A percentile compares a stretch with the other conserved stretches of the same genome.
Evolutionary conservation across 108 stramenopile genomes (phyloP).

Genomic region (Cyclotella distinguenda): DNA sequence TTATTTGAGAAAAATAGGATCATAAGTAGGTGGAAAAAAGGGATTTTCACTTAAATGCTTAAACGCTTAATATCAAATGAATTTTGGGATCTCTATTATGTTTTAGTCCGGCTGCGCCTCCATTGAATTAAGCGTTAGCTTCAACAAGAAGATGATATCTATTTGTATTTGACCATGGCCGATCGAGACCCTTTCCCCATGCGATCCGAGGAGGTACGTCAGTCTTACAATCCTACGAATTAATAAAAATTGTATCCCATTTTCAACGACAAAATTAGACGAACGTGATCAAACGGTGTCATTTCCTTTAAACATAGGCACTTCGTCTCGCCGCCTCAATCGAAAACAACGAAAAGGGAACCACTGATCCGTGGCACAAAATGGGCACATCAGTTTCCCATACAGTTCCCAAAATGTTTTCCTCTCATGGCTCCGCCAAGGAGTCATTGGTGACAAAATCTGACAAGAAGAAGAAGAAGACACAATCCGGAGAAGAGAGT

Average conservation of each 20-base stretch:
- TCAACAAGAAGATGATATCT: too few relatives aligned
- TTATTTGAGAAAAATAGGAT: too few relatives aligned
- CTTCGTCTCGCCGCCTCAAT: conserved; percentile 33
- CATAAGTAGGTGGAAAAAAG: too few relatives aligned
- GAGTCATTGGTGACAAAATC: conserved; percentile 14
- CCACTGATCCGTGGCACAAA: conserved; percentile 40
- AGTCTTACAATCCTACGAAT: too few relatives aligned
- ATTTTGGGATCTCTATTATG: too few relatives aligned
- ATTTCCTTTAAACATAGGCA: conserved; percentile 1
- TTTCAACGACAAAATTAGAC: too few relatives aligned
- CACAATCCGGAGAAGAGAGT: conserved; percentile 27
- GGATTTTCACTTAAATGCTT: too few relatives aligned
- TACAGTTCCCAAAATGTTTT: not conserved
- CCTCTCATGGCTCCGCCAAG: not conserved
- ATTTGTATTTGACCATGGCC: conserved; percentile 24
- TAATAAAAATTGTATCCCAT: too few relatives aligned
- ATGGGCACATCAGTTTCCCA: conserved; percentile 31
- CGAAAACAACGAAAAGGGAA: conserved; percentile 16
- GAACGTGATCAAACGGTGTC: too few relatives aligned
- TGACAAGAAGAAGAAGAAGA: conserved; percentile 5
- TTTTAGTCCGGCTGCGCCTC: too few relatives aligned
- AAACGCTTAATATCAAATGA: too few relatives aligned
- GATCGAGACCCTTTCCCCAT: conserved; percentile 83
- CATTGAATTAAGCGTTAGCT: too few relatives aligned
- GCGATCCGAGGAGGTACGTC: conserved; percentile 70